Evolutionary conservation across 192 early-diverging fungal genomes (phyloP).

Genomic region (Umbelopsis vinacea): DNA sequence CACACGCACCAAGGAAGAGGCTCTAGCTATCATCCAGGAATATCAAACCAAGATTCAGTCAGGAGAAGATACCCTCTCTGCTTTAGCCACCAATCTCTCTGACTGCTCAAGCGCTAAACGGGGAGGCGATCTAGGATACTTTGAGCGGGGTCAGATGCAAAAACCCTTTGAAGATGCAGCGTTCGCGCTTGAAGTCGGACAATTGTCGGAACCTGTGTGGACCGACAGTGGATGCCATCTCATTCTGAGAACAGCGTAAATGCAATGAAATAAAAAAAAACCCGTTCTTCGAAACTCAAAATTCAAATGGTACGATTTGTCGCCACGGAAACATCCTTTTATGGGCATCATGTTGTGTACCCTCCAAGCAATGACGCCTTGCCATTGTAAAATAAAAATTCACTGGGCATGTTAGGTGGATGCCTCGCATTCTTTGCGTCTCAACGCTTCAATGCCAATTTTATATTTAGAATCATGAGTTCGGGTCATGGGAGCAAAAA

Average conservation of each 20-base stretch:
- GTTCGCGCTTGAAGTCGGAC: slow-evolving; percentile 81
- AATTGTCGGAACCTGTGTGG: slow-evolving; percentile 81
- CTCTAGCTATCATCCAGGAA: slow-evolving; percentile 65
- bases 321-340: too few relatives aligned
- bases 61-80: slow-evolving; percentile 64
- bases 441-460: too few relatives aligned
- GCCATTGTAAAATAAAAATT: too few relatives aligned
- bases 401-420: too few relatives aligned
- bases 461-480: too few relatives aligned
- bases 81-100: slow-evolving; percentile 77
- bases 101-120: slow-evolving; percentile 93
- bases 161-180: slow-evolving; percentile 89
- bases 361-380: too few relatives aligned
- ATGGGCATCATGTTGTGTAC: too few relatives aligned
- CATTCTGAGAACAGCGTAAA: slow-evolving; percentile 86
- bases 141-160: slow-evolving; percentile 92
- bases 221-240: slow-evolving; percentile 94
- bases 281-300: background rate
- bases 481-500: too few relatives aligned
- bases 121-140: slow-evolving; percentile 87
- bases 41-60: slow-evolving; percentile 69
- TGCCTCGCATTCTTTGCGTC: too few relatives aligned
- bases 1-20: slow-evolving; percentile 91
- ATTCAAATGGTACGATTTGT: too few relatives aligned
- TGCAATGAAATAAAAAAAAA: background rate